phyloP scores from a whole-genome alignment of 495 filamentous ascomycete genomes.

The Penicillium daleae region DNA sequence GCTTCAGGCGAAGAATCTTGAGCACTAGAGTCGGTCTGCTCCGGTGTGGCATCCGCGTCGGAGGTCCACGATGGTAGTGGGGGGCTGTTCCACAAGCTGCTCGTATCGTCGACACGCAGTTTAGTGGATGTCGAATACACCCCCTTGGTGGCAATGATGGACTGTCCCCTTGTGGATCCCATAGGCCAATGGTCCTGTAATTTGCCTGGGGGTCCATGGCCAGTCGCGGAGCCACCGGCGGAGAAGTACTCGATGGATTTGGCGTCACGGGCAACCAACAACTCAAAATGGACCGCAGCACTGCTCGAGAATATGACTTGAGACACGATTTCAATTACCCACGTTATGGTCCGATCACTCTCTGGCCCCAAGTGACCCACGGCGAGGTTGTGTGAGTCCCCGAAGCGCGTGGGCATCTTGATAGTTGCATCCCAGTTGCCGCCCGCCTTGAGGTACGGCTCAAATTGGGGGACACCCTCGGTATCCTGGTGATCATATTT shows the following conservation, averaged over 20 bases:
- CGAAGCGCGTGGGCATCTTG: slow-evolving; percentile 66
- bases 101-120: slow-evolving; percentile 83
- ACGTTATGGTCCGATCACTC: slow-evolving; percentile 64
- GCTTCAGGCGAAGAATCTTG: neutral
- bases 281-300: slow-evolving; percentile 87
- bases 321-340: slow-evolving; percentile 89
- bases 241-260: slow-evolving; percentile 73
- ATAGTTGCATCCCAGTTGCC: slow-evolving; percentile 80
- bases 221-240: slow-evolving; percentile 41
- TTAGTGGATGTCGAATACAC: slow-evolving; percentile 79
- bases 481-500: slow-evolving; percentile 64
- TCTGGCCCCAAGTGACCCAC: slow-evolving; percentile 19
- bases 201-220: slow-evolving; percentile 62
- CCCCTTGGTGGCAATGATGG: slow-evolving; percentile 63
- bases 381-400: slow-evolving; percentile 28
- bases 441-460: slow-evolving; percentile 94
- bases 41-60: slow-evolving; percentile 38
- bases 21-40: neutral
- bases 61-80: slow-evolving; percentile 66
- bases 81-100: slow-evolving; percentile 87
- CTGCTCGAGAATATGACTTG: slow-evolving; percentile 90
- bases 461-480: slow-evolving; percentile 80
- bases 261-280: slow-evolving; percentile 83
- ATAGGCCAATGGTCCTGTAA: slow-evolving; percentile 67
- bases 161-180: slow-evolving; percentile 48